These are phyloP conservation scores for Petunia secreta DNA, from an alignment of 257 asterid genomes.

Conservation along the genomic window DNA sequence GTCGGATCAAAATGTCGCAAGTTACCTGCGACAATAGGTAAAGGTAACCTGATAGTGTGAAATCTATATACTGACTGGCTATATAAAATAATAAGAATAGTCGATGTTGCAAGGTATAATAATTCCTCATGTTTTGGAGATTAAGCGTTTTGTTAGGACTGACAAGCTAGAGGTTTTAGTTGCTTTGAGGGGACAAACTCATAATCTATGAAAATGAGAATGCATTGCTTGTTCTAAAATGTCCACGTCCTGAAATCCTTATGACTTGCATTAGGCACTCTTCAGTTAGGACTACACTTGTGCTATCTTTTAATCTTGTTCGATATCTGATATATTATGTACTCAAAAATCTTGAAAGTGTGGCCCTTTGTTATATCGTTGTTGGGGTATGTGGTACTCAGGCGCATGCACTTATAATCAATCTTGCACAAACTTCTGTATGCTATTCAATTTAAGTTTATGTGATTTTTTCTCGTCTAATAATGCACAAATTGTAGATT, in stretches of 20 bases:
- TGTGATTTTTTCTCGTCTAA: conserved; percentile 2
- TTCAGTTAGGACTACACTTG: not conserved
- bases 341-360: not conserved
- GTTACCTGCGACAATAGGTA: too few species aligned
- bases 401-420: not conserved
- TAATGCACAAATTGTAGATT: not conserved
- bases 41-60: too few species aligned
- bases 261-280: not conserved
- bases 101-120: not conserved
- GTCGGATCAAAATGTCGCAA: too few species aligned
- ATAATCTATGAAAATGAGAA: not conserved
- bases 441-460: conserved; percentile 1
- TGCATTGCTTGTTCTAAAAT: not conserved
- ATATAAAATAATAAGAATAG: not conserved
- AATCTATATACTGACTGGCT: too few species aligned
- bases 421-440: not conserved
- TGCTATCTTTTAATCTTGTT: not conserved
- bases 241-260: not conserved
- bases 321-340: not conserved
- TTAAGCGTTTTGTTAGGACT: not conserved
- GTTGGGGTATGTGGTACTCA: not conserved
- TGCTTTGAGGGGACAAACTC: not conserved
- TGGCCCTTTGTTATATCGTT: not conserved
- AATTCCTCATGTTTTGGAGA: not conserved
- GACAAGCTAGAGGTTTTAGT: not conserved